phyloP scores from a whole-genome alignment of 495 filamentous ascomycete genomes.

The Rostrohypoxylon terebratum region DNA sequence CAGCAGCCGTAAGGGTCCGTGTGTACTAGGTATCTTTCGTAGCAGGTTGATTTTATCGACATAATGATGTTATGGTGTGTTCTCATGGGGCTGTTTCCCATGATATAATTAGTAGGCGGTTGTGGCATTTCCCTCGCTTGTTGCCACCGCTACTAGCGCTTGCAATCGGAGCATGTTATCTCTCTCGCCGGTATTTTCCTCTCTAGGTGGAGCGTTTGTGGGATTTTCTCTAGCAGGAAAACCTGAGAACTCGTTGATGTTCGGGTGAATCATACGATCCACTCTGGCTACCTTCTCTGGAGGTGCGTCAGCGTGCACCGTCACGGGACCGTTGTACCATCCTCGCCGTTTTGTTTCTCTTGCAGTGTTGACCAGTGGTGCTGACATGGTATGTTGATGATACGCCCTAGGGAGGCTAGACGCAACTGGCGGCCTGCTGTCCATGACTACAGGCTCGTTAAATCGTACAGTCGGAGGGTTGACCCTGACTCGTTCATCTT shows the following conservation, averaged over 20 bases:
- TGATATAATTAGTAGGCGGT: constrained; percentile 56
- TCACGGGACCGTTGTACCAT: constrained; percentile 74
- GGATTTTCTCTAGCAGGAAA: constrained; percentile 56
- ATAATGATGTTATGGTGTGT: background rate
- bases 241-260: constrained; percentile 57
- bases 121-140: constrained; percentile 77
- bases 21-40: constrained; percentile 25
- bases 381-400: constrained; percentile 65
- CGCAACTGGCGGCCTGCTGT: constrained; percentile 19
- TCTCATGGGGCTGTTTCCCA: background rate
- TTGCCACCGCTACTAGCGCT: constrained; percentile 89
- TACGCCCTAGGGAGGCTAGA: constrained; percentile 41
- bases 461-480: constrained; percentile 60
- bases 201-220: constrained; percentile 36
- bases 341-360: constrained; percentile 73
- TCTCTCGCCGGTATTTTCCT: constrained; percentile 49
- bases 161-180: constrained; percentile 74
- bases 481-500: constrained; percentile 56
- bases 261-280: constrained; percentile 63
- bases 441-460: constrained; percentile 49
- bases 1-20: constrained; percentile 7
- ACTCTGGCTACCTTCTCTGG: constrained; percentile 57
- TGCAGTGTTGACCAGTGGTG: constrained; percentile 62
- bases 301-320: constrained; percentile 50
- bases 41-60: constrained; percentile 14